A percentile compares a stretch with the other conserved stretches of the same genome.
phyloP scores from a whole-genome alignment of 129 eudicot genomes.

The Artemisia annua region DNA sequence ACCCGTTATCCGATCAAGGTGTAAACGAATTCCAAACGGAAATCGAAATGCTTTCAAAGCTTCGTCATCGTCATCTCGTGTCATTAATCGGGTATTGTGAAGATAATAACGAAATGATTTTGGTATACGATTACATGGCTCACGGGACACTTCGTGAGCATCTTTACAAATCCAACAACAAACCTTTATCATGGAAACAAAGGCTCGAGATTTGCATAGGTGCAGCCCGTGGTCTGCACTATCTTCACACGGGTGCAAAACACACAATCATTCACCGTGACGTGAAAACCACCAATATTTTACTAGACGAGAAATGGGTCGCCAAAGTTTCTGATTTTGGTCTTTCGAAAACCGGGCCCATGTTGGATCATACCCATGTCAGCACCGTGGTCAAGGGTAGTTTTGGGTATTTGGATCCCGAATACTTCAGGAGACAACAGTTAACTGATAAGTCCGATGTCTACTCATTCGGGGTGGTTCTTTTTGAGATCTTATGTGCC shows the following conservation, averaged over 20 bases:
- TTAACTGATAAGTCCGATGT: constrained; percentile 91
- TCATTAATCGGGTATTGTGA: constrained; percentile 91
- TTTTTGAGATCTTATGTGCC: constrained; percentile 84
- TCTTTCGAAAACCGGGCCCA: constrained; percentile 84
- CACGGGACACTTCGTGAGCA: constrained; percentile 95
- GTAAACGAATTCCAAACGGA: constrained; percentile 93
- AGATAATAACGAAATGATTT: constrained; percentile 86
- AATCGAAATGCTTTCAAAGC: constrained; percentile 91
- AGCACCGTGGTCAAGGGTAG: constrained; percentile 96
- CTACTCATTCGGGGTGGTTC: constrained; percentile 89
- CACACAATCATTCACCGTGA: constrained; percentile 95
- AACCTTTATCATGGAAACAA: constrained; percentile 94
- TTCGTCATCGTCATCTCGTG: constrained; percentile 91
- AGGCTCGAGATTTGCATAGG: constrained; percentile 93
- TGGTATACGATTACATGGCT: constrained; percentile 96
- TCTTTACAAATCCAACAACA: constrained; percentile 86
- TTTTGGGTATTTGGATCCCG: constrained; percentile 89
- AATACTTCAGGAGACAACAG: constrained; percentile 83
- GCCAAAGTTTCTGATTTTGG: constrained; percentile 96
- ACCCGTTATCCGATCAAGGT: constrained; percentile 86
- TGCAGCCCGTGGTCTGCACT: constrained; percentile 95
- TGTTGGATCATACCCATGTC: constrained; percentile 87
- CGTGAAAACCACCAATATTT: constrained; percentile 86
- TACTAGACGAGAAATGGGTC: constrained; percentile 92
- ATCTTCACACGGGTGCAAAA: constrained; percentile 96